Percentiles rank a stretch among this genome's conserved stretches.
Conservation (phyloP, 306 rosid genomes). For the Corylus heterophylla region DNA sequence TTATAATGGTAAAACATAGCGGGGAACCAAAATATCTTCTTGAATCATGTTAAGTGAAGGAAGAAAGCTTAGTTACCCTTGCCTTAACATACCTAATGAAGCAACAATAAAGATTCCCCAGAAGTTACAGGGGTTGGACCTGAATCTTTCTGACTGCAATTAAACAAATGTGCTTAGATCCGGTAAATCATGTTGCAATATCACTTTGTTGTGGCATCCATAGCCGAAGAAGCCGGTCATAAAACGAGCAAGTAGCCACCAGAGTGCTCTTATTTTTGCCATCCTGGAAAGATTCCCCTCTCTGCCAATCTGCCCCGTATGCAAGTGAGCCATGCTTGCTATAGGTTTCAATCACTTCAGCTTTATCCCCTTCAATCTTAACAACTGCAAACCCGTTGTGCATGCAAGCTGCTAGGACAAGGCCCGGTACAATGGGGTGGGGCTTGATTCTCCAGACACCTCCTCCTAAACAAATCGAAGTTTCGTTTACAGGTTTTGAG, state of each 20-base stretch:
- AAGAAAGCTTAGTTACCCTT: background rate
- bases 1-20: background rate
- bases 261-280: constrained; percentile 43
- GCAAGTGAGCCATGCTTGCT: constrained; percentile 78
- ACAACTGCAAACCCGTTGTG: constrained; percentile 89
- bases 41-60: background rate
- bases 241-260: constrained; percentile 91
- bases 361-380: constrained; percentile 37
- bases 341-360: constrained; percentile 72
- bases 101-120: constrained; percentile 9
- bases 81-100: background rate
- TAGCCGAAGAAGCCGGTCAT: constrained; percentile 66
- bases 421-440: constrained; percentile 57
- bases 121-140: constrained; percentile 11
- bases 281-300: constrained; percentile 36
- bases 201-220: constrained; percentile 65
- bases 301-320: constrained; percentile 90
- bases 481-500: constrained; percentile 65
- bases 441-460: constrained; percentile 94
- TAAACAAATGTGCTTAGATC: background rate
- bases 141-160: background rate
- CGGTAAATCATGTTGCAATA: constrained; percentile 7
- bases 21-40: background rate
- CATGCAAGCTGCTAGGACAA: constrained; percentile 93
- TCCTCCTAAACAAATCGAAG: constrained; percentile 74